Conservation (phyloP, 2,329 filamentous ascomycete species). For the Aaosphaeria pasadenensis region DNA sequence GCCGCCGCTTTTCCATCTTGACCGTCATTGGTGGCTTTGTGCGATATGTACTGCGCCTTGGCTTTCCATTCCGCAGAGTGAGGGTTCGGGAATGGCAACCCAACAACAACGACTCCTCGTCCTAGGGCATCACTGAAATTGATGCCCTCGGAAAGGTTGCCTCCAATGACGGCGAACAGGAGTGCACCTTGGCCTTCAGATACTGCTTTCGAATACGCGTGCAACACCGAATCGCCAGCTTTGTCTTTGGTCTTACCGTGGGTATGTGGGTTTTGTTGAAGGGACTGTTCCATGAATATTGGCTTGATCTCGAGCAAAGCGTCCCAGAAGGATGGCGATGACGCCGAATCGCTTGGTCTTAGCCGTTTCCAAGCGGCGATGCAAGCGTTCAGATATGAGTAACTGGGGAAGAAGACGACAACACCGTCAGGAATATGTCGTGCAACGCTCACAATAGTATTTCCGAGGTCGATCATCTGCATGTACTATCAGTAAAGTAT, state of each 20-base stretch:
- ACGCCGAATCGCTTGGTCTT: background rate
- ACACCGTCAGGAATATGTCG: conserved; percentile 79
- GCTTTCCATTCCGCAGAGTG: conserved; percentile 90
- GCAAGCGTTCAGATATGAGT: conserved; percentile 81
- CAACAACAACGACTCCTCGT: conserved; percentile 85
- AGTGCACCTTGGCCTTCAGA: conserved; percentile 63
- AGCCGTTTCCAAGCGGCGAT: conserved; percentile 40
- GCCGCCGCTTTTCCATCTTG: conserved; percentile 50
- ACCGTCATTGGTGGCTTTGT: conserved; percentile 44
- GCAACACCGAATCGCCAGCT: conserved; percentile 66
- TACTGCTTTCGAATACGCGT: conserved; percentile 70
- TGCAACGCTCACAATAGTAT: conserved; percentile 69
- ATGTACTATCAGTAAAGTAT: background rate
- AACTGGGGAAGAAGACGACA: conserved; percentile 94
- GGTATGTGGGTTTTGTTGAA: conserved; percentile 44
- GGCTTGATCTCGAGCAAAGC: conserved; percentile 58
- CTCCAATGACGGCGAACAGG: conserved; percentile 86
- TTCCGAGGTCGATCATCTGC: conserved; percentile 68
- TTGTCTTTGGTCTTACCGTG: conserved; percentile 48
- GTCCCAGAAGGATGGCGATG: conserved; percentile 47
- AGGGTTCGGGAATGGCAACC: conserved; percentile 88
- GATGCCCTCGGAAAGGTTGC: conserved; percentile 95
- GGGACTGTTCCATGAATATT: conserved; percentile 38
- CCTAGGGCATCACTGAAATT: conserved; percentile 94
- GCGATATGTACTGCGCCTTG: conserved; percentile 81